These are phyloP conservation scores for Barnettozyma hawaiiensis DNA, from an alignment of 1,139 yeast species.

Conservation along the genomic window DNA sequence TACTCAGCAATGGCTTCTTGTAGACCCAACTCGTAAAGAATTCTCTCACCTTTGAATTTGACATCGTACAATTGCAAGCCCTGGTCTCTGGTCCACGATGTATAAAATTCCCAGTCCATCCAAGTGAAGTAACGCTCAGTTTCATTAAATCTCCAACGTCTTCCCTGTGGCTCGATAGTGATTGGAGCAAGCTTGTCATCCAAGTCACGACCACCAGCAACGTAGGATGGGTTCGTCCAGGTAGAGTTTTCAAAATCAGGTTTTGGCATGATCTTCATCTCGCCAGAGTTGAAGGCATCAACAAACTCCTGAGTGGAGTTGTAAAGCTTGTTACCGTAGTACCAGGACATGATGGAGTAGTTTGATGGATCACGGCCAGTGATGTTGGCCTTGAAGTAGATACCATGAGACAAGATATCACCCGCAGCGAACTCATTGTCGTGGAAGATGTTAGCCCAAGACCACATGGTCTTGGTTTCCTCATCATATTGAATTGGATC, in stretches of 20 bases:
- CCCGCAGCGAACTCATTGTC: constrained; percentile 19
- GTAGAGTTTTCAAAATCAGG: constrained; percentile 9
- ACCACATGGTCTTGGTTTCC: constrained; percentile 12
- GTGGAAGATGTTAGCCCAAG: constrained; percentile 20
- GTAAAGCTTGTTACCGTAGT: constrained; percentile 20
- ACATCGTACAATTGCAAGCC: constrained; percentile 24
- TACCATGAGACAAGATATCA: constrained; percentile 22
- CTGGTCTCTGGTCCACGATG: constrained; percentile 23
- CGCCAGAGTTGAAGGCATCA: constrained; percentile 1
- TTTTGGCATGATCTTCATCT: constrained; percentile 10
- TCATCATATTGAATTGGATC: constrained; percentile 22
- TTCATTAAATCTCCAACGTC: constrained; percentile 24
- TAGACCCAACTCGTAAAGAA: constrained; percentile 23
- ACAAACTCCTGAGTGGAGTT: constrained; percentile 19
- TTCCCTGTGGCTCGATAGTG: constrained; percentile 23
- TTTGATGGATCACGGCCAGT: constrained; percentile 21
- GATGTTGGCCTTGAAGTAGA: constrained; percentile 19
- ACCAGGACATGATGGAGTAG: constrained; percentile 17
- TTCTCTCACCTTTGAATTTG: constrained; percentile 27
- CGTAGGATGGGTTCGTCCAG: constrained; percentile 14
- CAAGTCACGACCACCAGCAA: constrained; percentile 16
- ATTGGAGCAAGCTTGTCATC: constrained; percentile 24
- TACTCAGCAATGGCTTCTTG: constrained; percentile 28
- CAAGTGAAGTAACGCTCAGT: constrained; percentile 25
- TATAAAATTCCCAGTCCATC: constrained; percentile 27